Evolutionary conservation across 129 eudicot genomes (phyloP).

Genomic region (Lactuca saligna): DNA sequence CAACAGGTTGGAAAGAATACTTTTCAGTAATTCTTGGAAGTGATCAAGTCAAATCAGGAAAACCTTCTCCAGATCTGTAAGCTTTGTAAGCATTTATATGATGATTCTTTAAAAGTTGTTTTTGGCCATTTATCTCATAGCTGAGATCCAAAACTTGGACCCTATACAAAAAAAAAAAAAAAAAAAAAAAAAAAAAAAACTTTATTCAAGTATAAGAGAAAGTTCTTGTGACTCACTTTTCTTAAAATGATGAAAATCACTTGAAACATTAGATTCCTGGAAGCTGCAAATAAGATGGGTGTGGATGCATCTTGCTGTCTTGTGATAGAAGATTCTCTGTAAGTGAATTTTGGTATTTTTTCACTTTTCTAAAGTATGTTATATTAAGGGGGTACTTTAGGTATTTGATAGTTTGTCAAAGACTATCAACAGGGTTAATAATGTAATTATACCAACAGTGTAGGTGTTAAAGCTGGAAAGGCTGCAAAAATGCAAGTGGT

Average conservation of each 20-base stretch:
- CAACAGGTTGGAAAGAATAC: constrained; percentile 68
- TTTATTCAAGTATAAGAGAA: neutral
- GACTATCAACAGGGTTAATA: neutral
- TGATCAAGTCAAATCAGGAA: constrained; percentile 86
- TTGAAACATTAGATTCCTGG: constrained; percentile 61
- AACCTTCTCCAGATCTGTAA: constrained; percentile 91
- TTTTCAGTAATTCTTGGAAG: constrained; percentile 77
- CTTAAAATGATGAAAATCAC: constrained; percentile 13
- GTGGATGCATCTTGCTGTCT: constrained; percentile 69
- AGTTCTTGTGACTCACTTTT: neutral
- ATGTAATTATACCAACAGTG: constrained; percentile 35
- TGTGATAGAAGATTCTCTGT: constrained; percentile 89
- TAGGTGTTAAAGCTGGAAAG: constrained; percentile 81
- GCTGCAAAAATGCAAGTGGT: constrained; percentile 87
- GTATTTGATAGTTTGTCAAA: neutral
- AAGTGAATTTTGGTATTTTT: constrained; percentile 28
- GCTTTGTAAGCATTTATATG: constrained; percentile 14
- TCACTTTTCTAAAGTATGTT: neutral
- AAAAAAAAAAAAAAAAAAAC: too few relatives aligned
- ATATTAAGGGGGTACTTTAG: neutral
- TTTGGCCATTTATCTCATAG: neutral
- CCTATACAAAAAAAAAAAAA: too few relatives aligned
- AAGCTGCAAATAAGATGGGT: constrained; percentile 81
- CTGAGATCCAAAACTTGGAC: too few relatives aligned
- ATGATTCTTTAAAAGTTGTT: constrained; percentile 6